Evolutionary conservation across 768 basidiomycete genomes (phyloP), one percentile per base, ranked within the genome.

Genomic region (Suillus sp.): DNA sequence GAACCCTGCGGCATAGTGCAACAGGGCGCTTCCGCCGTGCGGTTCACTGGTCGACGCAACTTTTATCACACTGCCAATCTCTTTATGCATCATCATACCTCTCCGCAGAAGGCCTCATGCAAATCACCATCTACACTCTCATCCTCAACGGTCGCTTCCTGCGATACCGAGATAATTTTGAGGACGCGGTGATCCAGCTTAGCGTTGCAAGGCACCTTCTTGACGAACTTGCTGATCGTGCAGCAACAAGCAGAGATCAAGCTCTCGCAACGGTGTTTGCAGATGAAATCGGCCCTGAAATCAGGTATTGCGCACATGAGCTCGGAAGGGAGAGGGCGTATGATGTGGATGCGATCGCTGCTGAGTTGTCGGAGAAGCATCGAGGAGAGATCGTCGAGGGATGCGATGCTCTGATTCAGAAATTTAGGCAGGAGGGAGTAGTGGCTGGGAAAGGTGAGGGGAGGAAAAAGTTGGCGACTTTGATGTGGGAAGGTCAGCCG

Each of bases 261-360:
- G 96, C 96, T 1, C 83, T 98, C 10, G 91, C 93, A 5, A 84
- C 86, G 10, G 81, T 92, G 35, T 91, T 93, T 70, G 84, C 89
- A 6, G 96, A 99, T 71, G 90, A 92, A 69, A 86, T 96, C 60
- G 89, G 92, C 27, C 95, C 96, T 0, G 88, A 97, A 74, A 94
- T 99, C 60, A 82, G 96, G 51, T 90, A 95, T 76, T 94, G 91
- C 68, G 95, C 96, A 0, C 96, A 98, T 69, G 89, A 94, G 70
- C 80, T 96, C 16, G 92, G 94, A 1, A 80, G 86, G 59, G 80
- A 80, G 48, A 89, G 87, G 69, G 88, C 92, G 4, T 96, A 95
- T 75, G 92, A 95, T 72, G 78, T 95, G 35, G 89, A 92, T 66
- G 84, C 80, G 4, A 90, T 95, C 66, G 89, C 87, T 22, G 77